Evolutionary conservation across 768 basidiomycete genomes (phyloP), one percentile per base, ranked within the genome.

Genomic region (Kwoniella botswanensis): DNA sequence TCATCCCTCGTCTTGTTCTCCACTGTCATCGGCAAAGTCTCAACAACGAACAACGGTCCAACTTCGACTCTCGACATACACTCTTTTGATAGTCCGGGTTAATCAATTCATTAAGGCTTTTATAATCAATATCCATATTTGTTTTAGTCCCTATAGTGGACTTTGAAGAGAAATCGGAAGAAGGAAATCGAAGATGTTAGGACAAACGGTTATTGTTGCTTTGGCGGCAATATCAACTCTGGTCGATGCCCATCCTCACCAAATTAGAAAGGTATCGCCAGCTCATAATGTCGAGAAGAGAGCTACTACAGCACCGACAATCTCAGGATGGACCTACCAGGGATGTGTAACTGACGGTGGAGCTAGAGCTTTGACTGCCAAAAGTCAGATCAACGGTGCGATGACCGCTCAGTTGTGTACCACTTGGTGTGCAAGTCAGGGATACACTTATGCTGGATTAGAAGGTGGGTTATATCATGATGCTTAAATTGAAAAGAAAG

Each of bases 341-440:
- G 67, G 70, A 7, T 74, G 74, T 64, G 70, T 68, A 7, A 58
- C 22, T 9, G 74, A 74, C 59, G 70, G 65, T 52, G 46, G 41
- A 11, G 56, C 61, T 35, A 58, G 71, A 41, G 67, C 58, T 21
- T 42, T 70, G 50, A 12, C 54, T n/a, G 72, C 64, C 6, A 1
- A 5, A 10, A 65, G 18, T 26, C 63, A 35, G 9, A 41, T 60
- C n/a, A 46, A 59, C 22, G 50, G 44, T 10, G 42, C 15, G 2
- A 74, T 75, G 73, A 76, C 77, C 2, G 68, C 63, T 4, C 70
- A 72, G 24, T 35, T 52, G 60, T 80, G 79, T 71, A 68, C 74
- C 7, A 21, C 67, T 5, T 59, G 43, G 7, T 80, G 79, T 64
- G 60, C 58, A 11, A n/a, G 66, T 15, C 57, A 60, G 13, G 75